These are phyloP conservation scores for Apophysomyces variabilis DNA, from an alignment of 371 early-diverging fungal genomes.

Conservation along the genomic window DNA sequence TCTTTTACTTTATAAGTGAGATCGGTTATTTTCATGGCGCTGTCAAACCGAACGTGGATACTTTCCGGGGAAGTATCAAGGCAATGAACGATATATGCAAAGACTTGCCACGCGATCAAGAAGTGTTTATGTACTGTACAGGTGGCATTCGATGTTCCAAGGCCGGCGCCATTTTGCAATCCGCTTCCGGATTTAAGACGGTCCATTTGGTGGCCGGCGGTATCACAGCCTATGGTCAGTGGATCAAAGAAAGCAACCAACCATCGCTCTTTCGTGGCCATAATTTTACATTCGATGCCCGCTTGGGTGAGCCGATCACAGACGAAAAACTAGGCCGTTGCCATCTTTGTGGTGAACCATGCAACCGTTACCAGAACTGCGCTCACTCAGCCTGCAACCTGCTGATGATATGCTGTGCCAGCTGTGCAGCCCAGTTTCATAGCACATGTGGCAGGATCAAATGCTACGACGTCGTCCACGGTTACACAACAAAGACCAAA, in stretches of 20 bases:
- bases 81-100: conserved; percentile 57
- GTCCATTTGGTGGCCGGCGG: conserved; percentile 80
- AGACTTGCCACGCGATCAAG: conserved; percentile 57
- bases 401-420: conserved; percentile 73
- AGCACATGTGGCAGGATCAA: conserved; percentile 65
- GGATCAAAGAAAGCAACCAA: conserved; percentile 47
- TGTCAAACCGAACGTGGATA: conserved; percentile 76
- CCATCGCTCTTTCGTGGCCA: conserved; percentile 75
- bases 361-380: conserved; percentile 77
- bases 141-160: conserved; percentile 82
- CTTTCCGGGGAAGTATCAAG: conserved; percentile 66
- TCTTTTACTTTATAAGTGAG: conserved; percentile 35
- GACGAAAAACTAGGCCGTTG: conserved; percentile 69
- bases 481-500: conserved; percentile 24
- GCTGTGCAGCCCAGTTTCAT: conserved; percentile 61
- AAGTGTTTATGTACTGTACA: conserved; percentile 87
- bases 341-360: conserved; percentile 71
- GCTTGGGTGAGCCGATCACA: conserved; percentile 78
- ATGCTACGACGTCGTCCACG: conserved; percentile 65
- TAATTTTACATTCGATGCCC: conserved; percentile 86
- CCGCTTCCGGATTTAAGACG: conserved; percentile 65
- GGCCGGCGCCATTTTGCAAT: conserved; percentile 77
- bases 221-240: conserved; percentile 79
- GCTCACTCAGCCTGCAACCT: conserved; percentile 74
- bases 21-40: conserved; percentile 80